phyloP scores from a whole-genome alignment of 805 yeast genomes.

The Suhomyces sp. region DNA sequence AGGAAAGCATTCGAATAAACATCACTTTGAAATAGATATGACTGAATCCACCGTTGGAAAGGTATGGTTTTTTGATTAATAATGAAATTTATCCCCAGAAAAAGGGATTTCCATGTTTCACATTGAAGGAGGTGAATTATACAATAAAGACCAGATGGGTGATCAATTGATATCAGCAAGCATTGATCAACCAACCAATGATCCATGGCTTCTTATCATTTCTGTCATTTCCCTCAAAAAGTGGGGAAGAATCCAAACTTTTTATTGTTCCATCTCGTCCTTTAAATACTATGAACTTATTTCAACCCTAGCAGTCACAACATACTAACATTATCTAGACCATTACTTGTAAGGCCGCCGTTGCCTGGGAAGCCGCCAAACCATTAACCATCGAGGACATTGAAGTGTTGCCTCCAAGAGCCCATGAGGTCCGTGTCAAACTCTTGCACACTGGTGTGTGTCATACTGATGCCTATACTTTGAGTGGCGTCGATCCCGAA shows the following conservation, averaged over 20 bases:
- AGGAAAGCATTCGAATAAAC: neutral
- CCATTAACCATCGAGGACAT: slow-evolving; percentile 81
- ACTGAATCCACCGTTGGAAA: slow-evolving; percentile 26
- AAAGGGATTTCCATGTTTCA: no score
- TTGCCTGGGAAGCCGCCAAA: slow-evolving; percentile 94
- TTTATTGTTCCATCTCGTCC: no score
- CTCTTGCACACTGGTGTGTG: slow-evolving; percentile 90
- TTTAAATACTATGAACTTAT: no score
- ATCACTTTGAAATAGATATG: slow-evolving; percentile 4
- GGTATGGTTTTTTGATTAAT: no score
- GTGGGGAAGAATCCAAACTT: no score
- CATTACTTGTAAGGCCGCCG: slow-evolving; percentile 91
- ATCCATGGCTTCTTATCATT: no score
- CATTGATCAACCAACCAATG: no score
- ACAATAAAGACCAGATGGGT: no score
- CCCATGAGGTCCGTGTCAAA: slow-evolving; percentile 96
- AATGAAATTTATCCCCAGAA: no score
- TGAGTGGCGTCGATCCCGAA: slow-evolving; percentile 94
- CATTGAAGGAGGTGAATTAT: no score
- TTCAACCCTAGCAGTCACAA: slow-evolving; percentile 6
- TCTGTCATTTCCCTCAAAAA: no score
- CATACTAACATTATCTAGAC: slow-evolving; percentile 39
- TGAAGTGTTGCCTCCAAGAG: slow-evolving; percentile 90
- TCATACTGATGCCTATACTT: slow-evolving; percentile 97
- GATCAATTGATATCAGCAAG: no score